Percentiles rank a stretch among this genome's conserved stretches.
Conservation (phyloP, 257 asterid species). For the Phtheirospermum japonicum region DNA sequence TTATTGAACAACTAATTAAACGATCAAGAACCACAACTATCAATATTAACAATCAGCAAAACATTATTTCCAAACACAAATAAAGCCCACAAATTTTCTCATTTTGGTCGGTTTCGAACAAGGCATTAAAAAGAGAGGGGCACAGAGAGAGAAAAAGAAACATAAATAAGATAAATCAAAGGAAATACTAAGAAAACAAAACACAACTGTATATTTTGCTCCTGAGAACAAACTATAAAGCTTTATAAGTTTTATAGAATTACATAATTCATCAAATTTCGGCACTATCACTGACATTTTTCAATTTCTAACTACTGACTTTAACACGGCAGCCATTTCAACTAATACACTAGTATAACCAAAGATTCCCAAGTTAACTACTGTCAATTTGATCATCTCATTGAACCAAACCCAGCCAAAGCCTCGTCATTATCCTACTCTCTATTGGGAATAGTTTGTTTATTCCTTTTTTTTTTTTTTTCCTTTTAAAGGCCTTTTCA, state of each 20-base stretch:
- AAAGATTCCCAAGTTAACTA: conserved; percentile 29
- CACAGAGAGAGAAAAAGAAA: neutral
- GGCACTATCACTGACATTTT: conserved; percentile 25
- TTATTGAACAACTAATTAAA: no score
- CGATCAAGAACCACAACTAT: neutral
- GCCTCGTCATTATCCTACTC: conserved; percentile 32
- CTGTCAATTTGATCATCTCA: conserved; percentile 20
- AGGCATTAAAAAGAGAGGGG: no score
- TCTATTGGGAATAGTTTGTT: conserved; percentile 26
- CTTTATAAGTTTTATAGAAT: conserved; percentile 25
- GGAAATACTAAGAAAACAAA: neutral
- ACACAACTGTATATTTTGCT: neutral
- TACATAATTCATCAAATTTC: conserved; percentile 28
- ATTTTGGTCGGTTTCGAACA: no score
- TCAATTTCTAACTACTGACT: conserved; percentile 24
- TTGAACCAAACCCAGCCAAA: conserved; percentile 23
- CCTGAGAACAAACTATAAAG: neutral
- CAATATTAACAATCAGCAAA: neutral
- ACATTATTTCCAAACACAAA: no score
- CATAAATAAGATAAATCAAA: neutral
- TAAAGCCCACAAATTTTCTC: no score
- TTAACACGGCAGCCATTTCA: conserved; percentile 15
- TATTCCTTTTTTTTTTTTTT: neutral
- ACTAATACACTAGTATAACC: conserved; percentile 25
- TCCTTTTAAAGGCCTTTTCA: conserved; percentile 31